Percentiles rank a stretch among this genome's conserved stretches.
phyloP scores from a whole-genome alignment of 2,329 filamentous ascomycete genomes.

The Penicillium sp. region DNA sequence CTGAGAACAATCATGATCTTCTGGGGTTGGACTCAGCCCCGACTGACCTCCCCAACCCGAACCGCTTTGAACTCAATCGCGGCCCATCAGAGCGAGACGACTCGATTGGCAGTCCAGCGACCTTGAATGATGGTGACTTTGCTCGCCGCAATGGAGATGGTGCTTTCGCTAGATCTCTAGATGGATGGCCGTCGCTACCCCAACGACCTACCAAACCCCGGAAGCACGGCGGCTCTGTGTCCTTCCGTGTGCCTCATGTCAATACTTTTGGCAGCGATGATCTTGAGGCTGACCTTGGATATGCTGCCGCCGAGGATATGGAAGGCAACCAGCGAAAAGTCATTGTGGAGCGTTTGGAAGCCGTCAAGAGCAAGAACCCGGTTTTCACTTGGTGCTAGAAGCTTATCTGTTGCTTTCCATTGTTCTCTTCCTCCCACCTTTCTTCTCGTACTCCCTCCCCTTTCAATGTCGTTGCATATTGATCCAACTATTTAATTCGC shows the following conservation, averaged over 20 bases:
- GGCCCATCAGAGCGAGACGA: constrained; percentile 42
- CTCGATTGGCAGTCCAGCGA: constrained; percentile 40
- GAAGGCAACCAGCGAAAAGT: constrained; percentile 90
- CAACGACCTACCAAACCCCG: constrained; percentile 36
- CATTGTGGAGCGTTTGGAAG: constrained; percentile 93
- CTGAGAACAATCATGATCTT: constrained; percentile 62
- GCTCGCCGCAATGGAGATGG: constrained; percentile 35
- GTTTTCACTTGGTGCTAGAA: constrained; percentile 94
- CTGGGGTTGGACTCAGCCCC: constrained; percentile 62
- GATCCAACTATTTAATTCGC: constrained; percentile 21
- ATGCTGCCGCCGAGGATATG: constrained; percentile 90
- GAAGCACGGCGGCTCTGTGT: constrained; percentile 44
- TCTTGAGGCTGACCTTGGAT: constrained; percentile 88
- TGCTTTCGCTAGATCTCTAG: constrained; percentile 36
- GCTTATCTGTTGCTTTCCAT: constrained; percentile 4
- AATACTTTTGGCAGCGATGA: constrained; percentile 68
- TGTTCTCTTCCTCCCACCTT: constrained; percentile 9
- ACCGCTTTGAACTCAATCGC: constrained; percentile 69
- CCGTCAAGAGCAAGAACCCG: constrained; percentile 91
- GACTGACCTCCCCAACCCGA: constrained; percentile 70
- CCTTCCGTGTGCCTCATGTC: constrained; percentile 35
- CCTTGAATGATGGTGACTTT: constrained; percentile 33
- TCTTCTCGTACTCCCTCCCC: background rate
- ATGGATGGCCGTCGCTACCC: constrained; percentile 42
- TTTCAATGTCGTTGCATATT: constrained; percentile 20